These are phyloP conservation scores for Rossbeevera mucosa DNA, from an alignment of 768 basidiomycete genomes.

Conservation along the genomic window DNA sequence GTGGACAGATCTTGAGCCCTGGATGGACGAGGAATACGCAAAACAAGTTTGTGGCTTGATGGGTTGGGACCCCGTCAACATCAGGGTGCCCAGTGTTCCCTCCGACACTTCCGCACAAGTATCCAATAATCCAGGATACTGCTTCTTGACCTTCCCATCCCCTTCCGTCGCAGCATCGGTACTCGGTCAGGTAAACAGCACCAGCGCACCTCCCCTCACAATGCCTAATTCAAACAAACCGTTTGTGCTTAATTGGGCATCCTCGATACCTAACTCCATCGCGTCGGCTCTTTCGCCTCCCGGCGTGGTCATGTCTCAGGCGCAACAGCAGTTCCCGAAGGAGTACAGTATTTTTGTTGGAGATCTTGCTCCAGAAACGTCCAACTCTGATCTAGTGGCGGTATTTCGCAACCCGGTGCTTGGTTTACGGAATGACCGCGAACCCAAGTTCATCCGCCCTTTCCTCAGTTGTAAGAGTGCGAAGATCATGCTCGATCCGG, in stretches of 20 bases:
- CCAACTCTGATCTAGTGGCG: slow-evolving; percentile 92
- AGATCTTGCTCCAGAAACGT: slow-evolving; percentile 88
- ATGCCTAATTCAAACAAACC: slow-evolving; percentile 88
- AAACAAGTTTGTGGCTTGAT: slow-evolving; percentile 82
- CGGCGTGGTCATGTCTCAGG: slow-evolving; percentile 21
- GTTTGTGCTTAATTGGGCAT: slow-evolving; percentile 79
- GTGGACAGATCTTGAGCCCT: slow-evolving; percentile 87
- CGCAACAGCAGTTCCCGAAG: slow-evolving; percentile 61
- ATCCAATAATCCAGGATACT: slow-evolving; percentile 82
- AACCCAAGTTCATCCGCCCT: slow-evolving; percentile 83
- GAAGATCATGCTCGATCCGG: slow-evolving; percentile 91
- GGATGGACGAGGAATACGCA: slow-evolving; percentile 97
- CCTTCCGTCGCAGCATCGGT: slow-evolving; percentile 65
- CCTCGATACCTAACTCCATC: slow-evolving; percentile 36
- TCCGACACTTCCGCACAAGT: slow-evolving; percentile 58
- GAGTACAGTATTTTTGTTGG: slow-evolving; percentile 96
- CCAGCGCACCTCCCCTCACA: slow-evolving; percentile 41
- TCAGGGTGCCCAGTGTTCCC: slow-evolving; percentile 65
- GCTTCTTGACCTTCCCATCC: slow-evolving; percentile 81
- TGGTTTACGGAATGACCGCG: slow-evolving; percentile 78
- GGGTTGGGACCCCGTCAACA: slow-evolving; percentile 77
- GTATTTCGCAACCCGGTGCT: slow-evolving; percentile 88
- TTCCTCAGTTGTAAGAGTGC: slow-evolving; percentile 93
- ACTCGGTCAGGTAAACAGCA: slow-evolving; percentile 58
- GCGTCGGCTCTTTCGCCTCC: slow-evolving; percentile 30